Base-by-base conservation (phyloP, 352 stramenopile genomes). In the Phytophthora palmivora region DNA sequence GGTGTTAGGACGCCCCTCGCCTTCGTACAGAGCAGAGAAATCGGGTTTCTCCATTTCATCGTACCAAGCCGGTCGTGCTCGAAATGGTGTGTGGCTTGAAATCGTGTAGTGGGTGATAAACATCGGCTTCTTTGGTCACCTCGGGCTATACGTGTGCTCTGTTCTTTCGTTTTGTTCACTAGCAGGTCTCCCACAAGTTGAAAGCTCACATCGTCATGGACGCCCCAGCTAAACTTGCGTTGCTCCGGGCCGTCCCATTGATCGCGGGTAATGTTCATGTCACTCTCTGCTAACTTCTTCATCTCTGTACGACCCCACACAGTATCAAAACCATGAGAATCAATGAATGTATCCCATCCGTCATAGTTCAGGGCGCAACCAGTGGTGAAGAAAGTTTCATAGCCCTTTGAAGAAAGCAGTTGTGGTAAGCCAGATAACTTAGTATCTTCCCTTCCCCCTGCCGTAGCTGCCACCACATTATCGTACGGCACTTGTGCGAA, bases 61-160 rank as follows among this genome's bases (percentile, higher is more conserved):
- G 46, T 72, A 80, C 76, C 76, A 83, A 14, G 56, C 53, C 1
- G 74, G 71, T 12, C 57, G 56, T 1, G 66, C 34, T 10, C 33
- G n/a, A 50, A 71, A 86, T 28, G 24, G 24, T 28, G 3, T 6
- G 24, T 28, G 24, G 24, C 24, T 28, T 28, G 24, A 28, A 28
- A 83, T 83, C 22, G 73, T 81, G 60, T 83, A 86, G 30, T 81
- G 68, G 18, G 64, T 79, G 19, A 78, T 43, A 57, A 82, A 86
- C 30, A 78, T 72, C 26, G 76, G 73, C 32, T 58, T 58, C 43
- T 74, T 81, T 3, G 58, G 34, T 74, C 18, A 4, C 58, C 59
- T n/a, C n/a, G 42, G 3, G 33, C 36, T 14, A 68, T 28, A 1
- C 63, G 67, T 24, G 67, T 39, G 0, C 34, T 37, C 21, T 82